Evolutionary conservation across 2,329 filamentous ascomycete species (phyloP), one percentile per base, ranked within the genome.

Genomic region (Xylariaceae sp.): DNA sequence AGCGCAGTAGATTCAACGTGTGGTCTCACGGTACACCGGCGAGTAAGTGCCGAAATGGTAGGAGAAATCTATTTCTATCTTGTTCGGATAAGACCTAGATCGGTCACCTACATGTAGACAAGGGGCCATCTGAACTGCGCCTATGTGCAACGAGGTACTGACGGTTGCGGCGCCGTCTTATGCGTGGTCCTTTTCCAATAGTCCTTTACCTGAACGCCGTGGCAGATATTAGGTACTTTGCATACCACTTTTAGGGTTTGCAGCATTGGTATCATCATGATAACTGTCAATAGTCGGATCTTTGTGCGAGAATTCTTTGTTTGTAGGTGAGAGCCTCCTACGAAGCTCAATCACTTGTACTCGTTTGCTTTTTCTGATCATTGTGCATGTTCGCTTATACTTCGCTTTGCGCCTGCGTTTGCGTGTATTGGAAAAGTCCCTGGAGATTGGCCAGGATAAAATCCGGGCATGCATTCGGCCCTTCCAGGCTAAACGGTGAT

Each of bases 401-500:
- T 22, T 49, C 42, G 44, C 47, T 48, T 39, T 42, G 49, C 47
- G 45, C 47, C 49, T 45, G 39, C 36, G 44, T 38, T 30, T 51
- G 45, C 54, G 43, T 42, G 47, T 62, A 64, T 60, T 15, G 33
- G 33, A 36, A 66, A 63, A 53, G 52, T 49, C 59, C 44, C 49
- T 50, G 47, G 54, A 54, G 56, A 70, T 68, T 70, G 65, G 66
- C 54, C 62, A 64, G 67, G 59, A 67, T 65, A 71, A 68, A 55
- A 65, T 57, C 59, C 62, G 61, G 57, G 52, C 55, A 60, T 57
- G 58, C 56, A 68, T 62, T 68, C 67, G 66, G 67, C 65, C 68
- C 67, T 68, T 71, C 68, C 64, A 72, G 70, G 69, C 70, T 72
- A 72, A 72, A 58, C 64, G 62, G 54, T 51, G 52, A 56, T 56